Evolutionary conservation across 2,329 filamentous ascomycete species (phyloP).

Genomic region (Ophiostoma perfectum): DNA sequence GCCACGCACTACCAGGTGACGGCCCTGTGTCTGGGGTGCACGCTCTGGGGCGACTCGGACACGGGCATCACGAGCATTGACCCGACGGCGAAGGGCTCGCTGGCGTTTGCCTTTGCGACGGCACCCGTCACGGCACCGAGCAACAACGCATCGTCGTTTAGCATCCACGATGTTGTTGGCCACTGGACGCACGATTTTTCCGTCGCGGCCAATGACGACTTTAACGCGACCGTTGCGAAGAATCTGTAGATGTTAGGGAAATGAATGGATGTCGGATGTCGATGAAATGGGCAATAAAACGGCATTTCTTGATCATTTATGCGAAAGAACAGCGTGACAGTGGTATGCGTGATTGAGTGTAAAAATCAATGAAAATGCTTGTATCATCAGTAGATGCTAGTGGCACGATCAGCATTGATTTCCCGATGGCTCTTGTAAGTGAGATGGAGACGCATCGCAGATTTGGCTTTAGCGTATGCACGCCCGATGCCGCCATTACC

Average conservation of each 20-base stretch:
- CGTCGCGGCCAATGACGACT: conserved; percentile 30
- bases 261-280: too few relatives aligned
- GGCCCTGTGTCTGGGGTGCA: conserved; percentile 39
- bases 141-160: conserved; percentile 36
- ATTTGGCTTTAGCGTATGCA: background rate
- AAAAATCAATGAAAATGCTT: too few relatives aligned
- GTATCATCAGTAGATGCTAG: too few relatives aligned
- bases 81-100: conserved; percentile 35
- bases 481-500: background rate
- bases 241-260: background rate
- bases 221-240: background rate
- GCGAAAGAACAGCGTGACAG: too few relatives aligned
- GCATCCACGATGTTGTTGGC: conserved; percentile 41
- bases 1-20: conserved; percentile 40
- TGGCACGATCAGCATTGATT: background rate
- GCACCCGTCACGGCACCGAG: conserved; percentile 37
- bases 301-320: too few relatives aligned
- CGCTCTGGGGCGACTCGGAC: conserved; percentile 40
- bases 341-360: too few relatives aligned
- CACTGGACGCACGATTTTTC: conserved; percentile 39
- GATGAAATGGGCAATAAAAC: background rate
- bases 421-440: background rate
- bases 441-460: background rate
- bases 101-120: conserved; percentile 39
- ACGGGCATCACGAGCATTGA: conserved; percentile 37